A percentile compares a stretch with the other conserved stretches of the same genome.
These are phyloP conservation scores for Lactarius sp. DNA, from an alignment of 768 basidiomycete genomes.

Conservation along the genomic window DNA sequence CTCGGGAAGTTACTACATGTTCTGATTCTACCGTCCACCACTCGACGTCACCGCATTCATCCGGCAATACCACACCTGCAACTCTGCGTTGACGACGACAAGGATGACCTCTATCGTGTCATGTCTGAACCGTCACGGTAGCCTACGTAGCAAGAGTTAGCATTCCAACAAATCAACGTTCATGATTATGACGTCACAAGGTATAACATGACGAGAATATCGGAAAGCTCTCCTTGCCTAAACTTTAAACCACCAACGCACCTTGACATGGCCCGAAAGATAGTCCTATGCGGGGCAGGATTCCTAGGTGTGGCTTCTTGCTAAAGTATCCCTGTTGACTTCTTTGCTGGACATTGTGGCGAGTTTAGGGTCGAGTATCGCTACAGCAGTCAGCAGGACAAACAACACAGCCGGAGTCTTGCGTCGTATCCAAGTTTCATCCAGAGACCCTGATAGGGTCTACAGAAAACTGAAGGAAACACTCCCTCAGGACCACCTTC, in stretches of 20 bases:
- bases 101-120: not conserved
- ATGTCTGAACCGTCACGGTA: not conserved
- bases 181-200: not conserved
- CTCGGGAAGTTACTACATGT: too few species aligned
- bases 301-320: conserved; percentile 50
- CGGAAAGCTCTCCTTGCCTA: not conserved
- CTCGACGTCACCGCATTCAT: not conserved
- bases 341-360: not conserved
- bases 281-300: conserved; percentile 41
- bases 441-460: conserved; percentile 48
- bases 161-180: too few species aligned
- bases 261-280: conserved; percentile 27
- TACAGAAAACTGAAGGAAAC: conserved; percentile 33
- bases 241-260: not conserved
- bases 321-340: not conserved
- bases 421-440: conserved; percentile 52
- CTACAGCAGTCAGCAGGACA: conserved; percentile 42
- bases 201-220: not conserved
- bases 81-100: not conserved
- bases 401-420: conserved; percentile 29
- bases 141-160: too few species aligned
- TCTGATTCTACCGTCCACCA: not conserved
- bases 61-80: not conserved
- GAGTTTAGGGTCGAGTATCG: conserved; percentile 52
- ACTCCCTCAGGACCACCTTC: conserved; percentile 35